Base-by-base conservation (phyloP, 176 grass and related monocot genomes). In the Carex parvula region DNA sequence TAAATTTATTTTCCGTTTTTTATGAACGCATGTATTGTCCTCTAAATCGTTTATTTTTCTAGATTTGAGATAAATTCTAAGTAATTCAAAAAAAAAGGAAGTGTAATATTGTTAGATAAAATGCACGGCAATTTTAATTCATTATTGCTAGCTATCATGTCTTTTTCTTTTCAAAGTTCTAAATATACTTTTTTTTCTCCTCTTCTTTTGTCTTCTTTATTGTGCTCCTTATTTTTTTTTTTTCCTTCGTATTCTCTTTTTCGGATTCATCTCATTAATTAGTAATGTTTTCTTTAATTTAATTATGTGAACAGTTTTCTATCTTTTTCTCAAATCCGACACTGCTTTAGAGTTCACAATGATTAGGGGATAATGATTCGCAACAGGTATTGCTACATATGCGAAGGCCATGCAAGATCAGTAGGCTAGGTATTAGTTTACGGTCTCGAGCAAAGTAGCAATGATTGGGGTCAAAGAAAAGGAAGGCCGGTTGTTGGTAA, bases 401-500 rank as follows among this genome's bases (percentile, higher is more conserved):
- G 56, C 3, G 42, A 1, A 16, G 10, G 80, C 14, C 60, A 63
- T 52, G 5, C 0, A n/a, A 67, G 80, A 83, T 65, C 80, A 52
- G 0, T 67, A 17, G 62, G 60, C 42, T 52, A 67, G 41, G 63
- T 82, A 82, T 66, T 44, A 60, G 3, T 52, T 83, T 68, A 33
- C 15, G 12, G 46, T 83, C 80, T 83, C 80, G 60, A 68, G 80
- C 61, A 68, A 54, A 65, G 60, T 54, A 83, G 80, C 80, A 83
- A 83, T 83, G 60, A 83, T 83, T 83, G 80, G 80, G 61, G 60
- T 83, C 61, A 67, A 66, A 83, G 62, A 67, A 83, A 83, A 68
- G 46, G 39, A 48, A 52, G 70, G 60, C 46, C 39, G 63, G 80
- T 83, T 42, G 80, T 62, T 83, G 80, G 80, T 83, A 65, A 83